Percentiles rank a stretch among this genome's conserved stretches.
Evolutionary conservation across 805 yeast species (phyloP).

Genomic region (Candida sithepensis): DNA sequence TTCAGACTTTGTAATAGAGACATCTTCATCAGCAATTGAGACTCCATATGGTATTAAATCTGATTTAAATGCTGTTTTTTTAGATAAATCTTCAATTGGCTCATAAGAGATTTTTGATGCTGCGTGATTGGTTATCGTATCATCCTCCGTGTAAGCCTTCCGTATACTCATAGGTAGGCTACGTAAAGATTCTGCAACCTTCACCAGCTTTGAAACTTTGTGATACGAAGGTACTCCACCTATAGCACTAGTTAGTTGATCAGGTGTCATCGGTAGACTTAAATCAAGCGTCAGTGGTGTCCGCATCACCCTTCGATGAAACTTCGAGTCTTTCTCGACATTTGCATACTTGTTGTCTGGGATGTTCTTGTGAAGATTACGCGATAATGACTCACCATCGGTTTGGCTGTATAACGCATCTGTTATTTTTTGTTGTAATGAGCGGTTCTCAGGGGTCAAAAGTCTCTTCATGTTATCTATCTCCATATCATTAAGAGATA

Average conservation of each 20-base stretch:
- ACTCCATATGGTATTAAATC: background rate
- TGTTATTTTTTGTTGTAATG: background rate
- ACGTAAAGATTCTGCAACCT: background rate
- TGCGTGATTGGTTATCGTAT: background rate
- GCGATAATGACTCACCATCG: background rate
- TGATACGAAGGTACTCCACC: slow-evolving; percentile 9
- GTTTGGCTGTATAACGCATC: background rate
- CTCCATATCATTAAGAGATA: background rate
- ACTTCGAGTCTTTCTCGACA: background rate
- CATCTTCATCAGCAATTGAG: background rate
- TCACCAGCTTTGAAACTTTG: too few species aligned
- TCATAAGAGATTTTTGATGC: background rate
- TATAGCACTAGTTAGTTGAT: slow-evolving; percentile 14
- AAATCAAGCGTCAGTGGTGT: background rate
- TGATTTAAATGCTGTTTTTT: background rate
- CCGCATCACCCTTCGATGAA: too few species aligned
- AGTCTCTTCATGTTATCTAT: background rate
- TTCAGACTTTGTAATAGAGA: background rate
- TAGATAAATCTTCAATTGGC: background rate
- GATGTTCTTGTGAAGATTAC: background rate
- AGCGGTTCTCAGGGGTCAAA: background rate
- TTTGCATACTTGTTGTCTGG: background rate
- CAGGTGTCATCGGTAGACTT: slow-evolving; percentile 18
- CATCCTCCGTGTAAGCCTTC: background rate
- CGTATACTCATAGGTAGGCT: background rate